Evolutionary conservation across 768 basidiomycete species (phyloP).

Genomic region (Boletus barrowsii): DNA sequence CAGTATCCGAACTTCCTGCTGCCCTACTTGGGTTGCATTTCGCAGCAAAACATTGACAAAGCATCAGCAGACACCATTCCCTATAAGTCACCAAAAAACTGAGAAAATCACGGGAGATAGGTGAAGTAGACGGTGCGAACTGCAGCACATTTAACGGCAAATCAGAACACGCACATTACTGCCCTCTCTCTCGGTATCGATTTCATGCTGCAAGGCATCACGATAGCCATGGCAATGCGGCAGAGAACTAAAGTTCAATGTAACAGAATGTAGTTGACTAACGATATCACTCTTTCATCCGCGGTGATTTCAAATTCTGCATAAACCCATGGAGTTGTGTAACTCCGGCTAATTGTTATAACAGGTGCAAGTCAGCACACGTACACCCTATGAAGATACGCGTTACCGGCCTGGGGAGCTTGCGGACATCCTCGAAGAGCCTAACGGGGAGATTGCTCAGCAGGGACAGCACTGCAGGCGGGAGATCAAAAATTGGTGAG

Average conservation of each 20-base stretch:
- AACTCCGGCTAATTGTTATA: background rate
- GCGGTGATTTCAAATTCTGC: background rate
- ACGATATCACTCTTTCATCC: background rate
- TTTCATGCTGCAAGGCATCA: background rate
- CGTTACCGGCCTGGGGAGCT: too few species aligned
- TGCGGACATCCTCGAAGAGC: too few species aligned
- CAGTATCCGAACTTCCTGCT: background rate
- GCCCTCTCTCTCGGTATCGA: too few species aligned
- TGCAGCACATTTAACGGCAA: background rate
- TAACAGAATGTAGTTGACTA: background rate
- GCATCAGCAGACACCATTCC: background rate
- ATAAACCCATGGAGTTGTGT: background rate
- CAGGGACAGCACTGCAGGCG: too few species aligned
- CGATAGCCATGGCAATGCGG: background rate
- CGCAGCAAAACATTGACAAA: background rate
- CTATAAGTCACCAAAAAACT: background rate
- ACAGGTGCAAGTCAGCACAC: too few species aligned
- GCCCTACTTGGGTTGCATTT: background rate
- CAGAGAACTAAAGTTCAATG: background rate
- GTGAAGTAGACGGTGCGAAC: too few species aligned
- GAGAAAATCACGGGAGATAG: background rate
- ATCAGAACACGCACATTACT: background rate
- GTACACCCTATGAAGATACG: too few species aligned
- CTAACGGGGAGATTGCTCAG: too few species aligned
- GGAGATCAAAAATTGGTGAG: too few species aligned